Evolutionary conservation across 2,329 filamentous ascomycete species (phyloP), one percentile per base, ranked within the genome.

Genomic region (Colletotrichum tropicale): DNA sequence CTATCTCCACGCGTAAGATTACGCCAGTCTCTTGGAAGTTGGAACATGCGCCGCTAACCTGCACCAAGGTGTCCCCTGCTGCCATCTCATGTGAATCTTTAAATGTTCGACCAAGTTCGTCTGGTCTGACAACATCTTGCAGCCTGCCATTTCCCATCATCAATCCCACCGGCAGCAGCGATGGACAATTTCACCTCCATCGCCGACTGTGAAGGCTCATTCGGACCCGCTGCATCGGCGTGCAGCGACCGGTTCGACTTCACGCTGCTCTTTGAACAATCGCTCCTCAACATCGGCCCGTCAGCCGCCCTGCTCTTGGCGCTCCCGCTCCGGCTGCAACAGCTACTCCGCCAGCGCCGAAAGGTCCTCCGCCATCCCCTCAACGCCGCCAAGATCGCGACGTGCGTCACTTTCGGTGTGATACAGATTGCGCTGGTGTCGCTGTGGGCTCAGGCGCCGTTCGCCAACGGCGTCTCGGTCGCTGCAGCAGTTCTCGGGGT

Each of bases 231-330:
- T 15, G 43, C 34, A 30, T 62, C 28, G 21, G 12, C 5, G 8
- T 85, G 86, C 21, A 85, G 86, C 24, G 82, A 85, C 52, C 81
- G 86, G 18, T 88, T 88, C 70, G 90, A 91, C 79, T 87, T 90
- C 62, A 88, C 87, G 4, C 80, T 91, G 16, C 85, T 87, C n/a
- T 84, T 91, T 62, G 83, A 86, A 75, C 82, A 85, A 28, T 82
- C 80, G 34, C 78, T 85, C 62, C 80, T 86, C 52, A 78, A 81
- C 43, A 79, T 83, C 15, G 76, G 78, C 3, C 84, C 84, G 2
- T 81, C 82, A 6, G 78, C 78, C 16, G 55, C 82, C 43, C 75
- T 85, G 12, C 68, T 86, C 6, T 21, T 85, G n/a, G 78, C 78
- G 3, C 82, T 78, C 1, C 84, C 84, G 0, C 36, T 84, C 32